A percentile compares a stretch with the other conserved stretches of the same genome.
These are phyloP conservation scores for Avena eriantha DNA, from an alignment of 176 grass and related monocot genomes.

Conservation along the genomic window DNA sequence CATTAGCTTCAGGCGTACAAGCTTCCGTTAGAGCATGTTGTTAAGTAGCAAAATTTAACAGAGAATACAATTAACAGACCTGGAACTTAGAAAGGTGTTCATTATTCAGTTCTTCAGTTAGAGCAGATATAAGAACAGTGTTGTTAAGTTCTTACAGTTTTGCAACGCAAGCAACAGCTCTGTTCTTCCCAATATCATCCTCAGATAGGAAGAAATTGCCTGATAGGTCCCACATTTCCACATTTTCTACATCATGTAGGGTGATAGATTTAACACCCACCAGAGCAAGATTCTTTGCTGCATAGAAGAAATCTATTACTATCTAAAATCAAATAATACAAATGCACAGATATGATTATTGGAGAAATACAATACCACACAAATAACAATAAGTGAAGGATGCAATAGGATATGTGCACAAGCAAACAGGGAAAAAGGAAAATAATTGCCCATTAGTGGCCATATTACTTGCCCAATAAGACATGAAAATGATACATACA, in stretches of 20 bases:
- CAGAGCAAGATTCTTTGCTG: conserved; percentile 91
- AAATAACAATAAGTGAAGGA: conserved; percentile 14
- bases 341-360: background rate
- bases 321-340: background rate
- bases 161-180: conserved; percentile 67
- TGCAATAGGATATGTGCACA: conserved; percentile 27
- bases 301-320: conserved; percentile 37
- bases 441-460: background rate
- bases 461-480: conserved; percentile 17
- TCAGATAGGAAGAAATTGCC: conserved; percentile 76
- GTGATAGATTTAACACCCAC: conserved; percentile 78
- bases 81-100: conserved; percentile 75
- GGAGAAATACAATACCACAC: background rate
- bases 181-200: conserved; percentile 77
- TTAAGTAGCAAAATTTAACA: conserved; percentile 26
- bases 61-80: conserved; percentile 46
- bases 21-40: background rate
- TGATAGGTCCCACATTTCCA: conserved; percentile 78
- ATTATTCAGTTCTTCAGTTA: conserved; percentile 57
- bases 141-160: conserved; percentile 80
- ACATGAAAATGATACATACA: conserved; percentile 10
- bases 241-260: conserved; percentile 70
- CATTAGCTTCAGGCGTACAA: conserved; percentile 13
- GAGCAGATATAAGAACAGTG: conserved; percentile 59
- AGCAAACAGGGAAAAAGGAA: background rate